Conservation (phyloP, 768 basidiomycete species). For the Xanthoconium purpureum region DNA sequence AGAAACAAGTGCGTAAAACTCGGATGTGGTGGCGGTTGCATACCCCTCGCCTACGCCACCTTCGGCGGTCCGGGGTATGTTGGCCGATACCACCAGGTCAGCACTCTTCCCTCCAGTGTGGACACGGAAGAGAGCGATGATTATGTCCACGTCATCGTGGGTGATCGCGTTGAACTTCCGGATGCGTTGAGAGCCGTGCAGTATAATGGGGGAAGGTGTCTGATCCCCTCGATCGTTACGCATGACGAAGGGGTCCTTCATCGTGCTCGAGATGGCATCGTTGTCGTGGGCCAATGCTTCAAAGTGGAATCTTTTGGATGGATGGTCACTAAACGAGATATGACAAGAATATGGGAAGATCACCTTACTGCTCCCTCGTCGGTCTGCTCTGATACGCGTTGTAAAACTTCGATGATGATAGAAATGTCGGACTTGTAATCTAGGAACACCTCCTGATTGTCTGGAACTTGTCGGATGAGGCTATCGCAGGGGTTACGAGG, state of each 20-base stretch:
- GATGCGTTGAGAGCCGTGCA: conserved; percentile 69
- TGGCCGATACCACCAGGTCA: conserved; percentile 84
- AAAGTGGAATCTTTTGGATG: conserved; percentile 75
- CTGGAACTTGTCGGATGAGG: conserved; percentile 79
- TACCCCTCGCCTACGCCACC: conserved; percentile 33
- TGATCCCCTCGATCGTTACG: conserved; percentile 42
- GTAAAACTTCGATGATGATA: conserved; percentile 80
- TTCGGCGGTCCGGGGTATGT: conserved; percentile 57
- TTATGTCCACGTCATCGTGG: conserved; percentile 70
- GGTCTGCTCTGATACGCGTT: conserved; percentile 60
- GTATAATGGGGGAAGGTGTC: conserved; percentile 58
- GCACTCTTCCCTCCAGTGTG: conserved; percentile 50
- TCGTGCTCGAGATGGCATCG: conserved; percentile 49
- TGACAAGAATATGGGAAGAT: conserved; percentile 17
- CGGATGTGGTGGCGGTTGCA: conserved; percentile 33
- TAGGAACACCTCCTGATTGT: conserved; percentile 92
- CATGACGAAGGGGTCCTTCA: conserved; percentile 42
- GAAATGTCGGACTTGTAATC: conserved; percentile 65
- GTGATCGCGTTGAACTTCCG: conserved; percentile 67
- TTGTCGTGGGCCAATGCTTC: conserved; percentile 91
- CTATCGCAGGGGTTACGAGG: conserved; percentile 31
- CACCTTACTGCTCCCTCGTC: conserved; percentile 69
- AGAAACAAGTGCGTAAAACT: conserved; percentile 53
- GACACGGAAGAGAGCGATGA: conserved; percentile 80
- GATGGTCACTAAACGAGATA: conserved; percentile 3